Conservation (phyloP, 163 green algal species). For the Chlorella variabilis region DNA sequence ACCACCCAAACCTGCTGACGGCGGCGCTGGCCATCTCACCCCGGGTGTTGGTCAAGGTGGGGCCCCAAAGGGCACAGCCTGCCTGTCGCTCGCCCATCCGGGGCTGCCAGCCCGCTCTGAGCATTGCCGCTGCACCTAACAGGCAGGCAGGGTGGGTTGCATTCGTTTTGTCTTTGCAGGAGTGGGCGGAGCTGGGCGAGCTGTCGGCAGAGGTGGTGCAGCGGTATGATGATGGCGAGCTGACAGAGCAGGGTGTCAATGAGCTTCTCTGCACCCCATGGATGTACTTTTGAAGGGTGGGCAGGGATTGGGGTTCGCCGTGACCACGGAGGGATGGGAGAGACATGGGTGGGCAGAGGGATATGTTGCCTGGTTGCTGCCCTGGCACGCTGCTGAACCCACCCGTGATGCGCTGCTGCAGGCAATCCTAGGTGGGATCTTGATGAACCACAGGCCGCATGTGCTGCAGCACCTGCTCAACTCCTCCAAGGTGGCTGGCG, state of each 20-base stretch:
- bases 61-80: too few relatives aligned
- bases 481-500: background rate
- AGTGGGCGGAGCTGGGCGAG: conserved; percentile 22
- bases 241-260: conserved; percentile 1
- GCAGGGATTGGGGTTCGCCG: too few relatives aligned
- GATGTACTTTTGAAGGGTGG: conserved; percentile 10
- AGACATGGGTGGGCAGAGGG: background rate
- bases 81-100: too few relatives aligned
- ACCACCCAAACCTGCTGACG: conserved; percentile 24
- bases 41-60: background rate
- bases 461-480: background rate
- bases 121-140: too few relatives aligned
- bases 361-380: background rate
- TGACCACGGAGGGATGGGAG: too few relatives aligned
- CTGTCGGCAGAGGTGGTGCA: background rate
- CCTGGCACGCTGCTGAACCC: too few relatives aligned
- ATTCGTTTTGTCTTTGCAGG: too few relatives aligned
- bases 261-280: background rate
- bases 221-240: background rate
- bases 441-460: conserved; percentile 4
- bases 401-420: too few relatives aligned
- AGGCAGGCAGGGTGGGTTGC: too few relatives aligned
- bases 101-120: too few relatives aligned
- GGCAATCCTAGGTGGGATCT: background rate
- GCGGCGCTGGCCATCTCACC: background rate